Conservation (phyloP, 495 filamentous ascomycete species). For the Mytilinidion resinicola region DNA sequence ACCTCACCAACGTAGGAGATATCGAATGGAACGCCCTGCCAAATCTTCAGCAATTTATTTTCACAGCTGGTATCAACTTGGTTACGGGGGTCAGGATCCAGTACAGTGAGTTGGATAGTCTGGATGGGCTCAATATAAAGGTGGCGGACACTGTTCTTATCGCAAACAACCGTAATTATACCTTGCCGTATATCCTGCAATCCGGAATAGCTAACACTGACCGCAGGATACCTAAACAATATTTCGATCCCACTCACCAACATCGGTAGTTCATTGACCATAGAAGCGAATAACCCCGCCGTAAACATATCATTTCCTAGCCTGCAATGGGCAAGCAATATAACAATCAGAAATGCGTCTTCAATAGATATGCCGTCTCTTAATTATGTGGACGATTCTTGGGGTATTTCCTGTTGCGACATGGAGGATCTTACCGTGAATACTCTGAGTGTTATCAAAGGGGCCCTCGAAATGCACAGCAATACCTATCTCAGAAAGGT, state of each 20-base stretch:
- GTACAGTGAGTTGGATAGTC: conserved; percentile 69
- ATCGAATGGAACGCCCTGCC: conserved; percentile 72
- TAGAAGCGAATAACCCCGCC: conserved; percentile 56
- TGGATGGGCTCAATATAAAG: conserved; percentile 74
- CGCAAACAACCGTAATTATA: conserved; percentile 31
- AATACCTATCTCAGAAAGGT: conserved; percentile 73
- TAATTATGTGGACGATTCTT: conserved; percentile 62
- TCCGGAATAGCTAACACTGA: too few relatives aligned
- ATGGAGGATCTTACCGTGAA: conserved; percentile 62
- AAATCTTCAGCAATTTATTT: conserved; percentile 59
- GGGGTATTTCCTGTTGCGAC: conserved; percentile 77
- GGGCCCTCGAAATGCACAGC: conserved; percentile 65
- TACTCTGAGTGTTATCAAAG: conserved; percentile 69
- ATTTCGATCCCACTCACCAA: conserved; percentile 56
- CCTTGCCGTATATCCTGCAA: too few relatives aligned
- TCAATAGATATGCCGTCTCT: conserved; percentile 69
- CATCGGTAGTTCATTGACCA: conserved; percentile 54
- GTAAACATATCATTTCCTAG: conserved; percentile 63
- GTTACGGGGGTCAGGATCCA: conserved; percentile 63
- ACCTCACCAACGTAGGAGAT: conserved; percentile 54
- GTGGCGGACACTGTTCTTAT: conserved; percentile 49
- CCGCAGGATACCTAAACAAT: conserved; percentile 24
- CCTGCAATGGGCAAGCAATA: conserved; percentile 69
- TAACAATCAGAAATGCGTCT: conserved; percentile 82
- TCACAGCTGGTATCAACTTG: conserved; percentile 48